Evolutionary conservation across 2,329 filamentous ascomycete species (phyloP).

Genomic region (Ceratocystiopsis sp.): DNA sequence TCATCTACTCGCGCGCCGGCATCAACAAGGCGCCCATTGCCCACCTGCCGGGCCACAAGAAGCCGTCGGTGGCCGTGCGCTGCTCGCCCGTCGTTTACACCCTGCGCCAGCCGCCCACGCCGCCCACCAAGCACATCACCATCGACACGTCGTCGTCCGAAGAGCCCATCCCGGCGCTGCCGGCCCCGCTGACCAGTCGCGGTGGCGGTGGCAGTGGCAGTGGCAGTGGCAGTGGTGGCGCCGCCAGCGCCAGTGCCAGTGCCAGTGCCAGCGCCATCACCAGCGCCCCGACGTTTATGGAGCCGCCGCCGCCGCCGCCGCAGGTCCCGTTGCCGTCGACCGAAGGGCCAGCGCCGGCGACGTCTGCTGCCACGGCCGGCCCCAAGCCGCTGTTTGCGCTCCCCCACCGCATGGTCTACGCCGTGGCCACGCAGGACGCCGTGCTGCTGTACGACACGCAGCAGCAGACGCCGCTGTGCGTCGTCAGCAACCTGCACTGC

Average conservation of each 20-base stretch:
- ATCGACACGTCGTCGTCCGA: constrained; percentile 85
- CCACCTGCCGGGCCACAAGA: constrained; percentile 92
- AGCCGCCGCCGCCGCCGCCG: constrained; percentile 20
- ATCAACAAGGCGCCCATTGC: constrained; percentile 94
- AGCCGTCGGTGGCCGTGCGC: constrained; percentile 87
- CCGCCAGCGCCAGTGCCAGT: constrained; percentile 24
- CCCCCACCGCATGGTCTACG: constrained; percentile 88
- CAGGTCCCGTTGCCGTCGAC: too few relatives aligned
- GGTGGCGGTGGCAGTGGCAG: too few relatives aligned
- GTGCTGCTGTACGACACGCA: constrained; percentile 94
- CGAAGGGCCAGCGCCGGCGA: too few relatives aligned
- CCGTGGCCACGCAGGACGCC: constrained; percentile 90
- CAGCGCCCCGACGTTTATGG: constrained; percentile 5
- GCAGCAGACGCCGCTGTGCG: constrained; percentile 79
- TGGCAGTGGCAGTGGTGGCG: too few relatives aligned
- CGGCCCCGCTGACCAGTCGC: constrained; percentile 60
- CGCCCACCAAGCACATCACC: constrained; percentile 71
- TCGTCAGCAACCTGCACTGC: constrained; percentile 94
- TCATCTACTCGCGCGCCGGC: constrained; percentile 90
- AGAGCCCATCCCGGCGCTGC: constrained; percentile 65
- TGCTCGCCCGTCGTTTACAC: constrained; percentile 87
- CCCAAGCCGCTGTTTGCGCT: constrained; percentile 62
- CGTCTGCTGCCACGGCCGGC: constrained; percentile 21
- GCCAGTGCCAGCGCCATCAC: too few relatives aligned
- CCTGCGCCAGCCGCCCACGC: constrained; percentile 48